Conservation (phyloP, 768 basidiomycete species). For the Steccherinum ochraceum region DNA sequence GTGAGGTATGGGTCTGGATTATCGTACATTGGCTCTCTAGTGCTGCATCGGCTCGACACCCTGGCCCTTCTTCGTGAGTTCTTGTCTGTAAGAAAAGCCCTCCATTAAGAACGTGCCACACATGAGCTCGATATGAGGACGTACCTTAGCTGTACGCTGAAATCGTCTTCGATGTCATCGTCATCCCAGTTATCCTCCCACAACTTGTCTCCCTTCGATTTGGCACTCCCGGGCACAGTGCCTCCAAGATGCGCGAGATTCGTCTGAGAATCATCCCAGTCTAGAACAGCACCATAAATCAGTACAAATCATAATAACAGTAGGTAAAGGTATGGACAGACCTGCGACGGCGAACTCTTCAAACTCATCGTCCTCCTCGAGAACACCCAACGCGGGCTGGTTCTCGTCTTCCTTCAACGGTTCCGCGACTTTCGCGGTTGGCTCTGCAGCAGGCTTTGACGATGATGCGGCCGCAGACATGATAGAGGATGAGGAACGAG, state of each 20-base stretch:
- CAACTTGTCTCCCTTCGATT: constrained; percentile 80
- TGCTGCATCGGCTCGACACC: constrained; percentile 25
- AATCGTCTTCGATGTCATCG: constrained; percentile 97
- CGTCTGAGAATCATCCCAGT: constrained; percentile 85
- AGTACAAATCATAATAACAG: background rate
- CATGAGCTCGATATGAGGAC: constrained; percentile 26
- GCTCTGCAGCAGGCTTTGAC: constrained; percentile 18
- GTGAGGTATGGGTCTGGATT: too few relatives aligned
- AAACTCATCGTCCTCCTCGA: constrained; percentile 97
- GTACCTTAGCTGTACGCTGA: constrained; percentile 90
- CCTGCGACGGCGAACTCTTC: constrained; percentile 89
- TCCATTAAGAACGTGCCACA: background rate
- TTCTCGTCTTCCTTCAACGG: constrained; percentile 31
- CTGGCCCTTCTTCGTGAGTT: constrained; percentile 23
- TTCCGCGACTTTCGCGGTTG: constrained; percentile 16
- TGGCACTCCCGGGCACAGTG: constrained; percentile 66
- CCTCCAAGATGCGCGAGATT: constrained; percentile 75
- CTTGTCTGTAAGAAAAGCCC: constrained; percentile 9
- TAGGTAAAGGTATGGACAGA: constrained; percentile 23
- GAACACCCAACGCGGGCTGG: constrained; percentile 72
- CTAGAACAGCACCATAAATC: constrained; percentile 28
- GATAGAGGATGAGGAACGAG: background rate
- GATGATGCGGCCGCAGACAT: constrained; percentile 22
- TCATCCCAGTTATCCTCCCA: constrained; percentile 99
- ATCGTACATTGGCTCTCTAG: too few relatives aligned